These are phyloP conservation scores for Penicillium odoratum DNA, from an alignment of 495 filamentous ascomycete genomes.

Conservation along the genomic window DNA sequence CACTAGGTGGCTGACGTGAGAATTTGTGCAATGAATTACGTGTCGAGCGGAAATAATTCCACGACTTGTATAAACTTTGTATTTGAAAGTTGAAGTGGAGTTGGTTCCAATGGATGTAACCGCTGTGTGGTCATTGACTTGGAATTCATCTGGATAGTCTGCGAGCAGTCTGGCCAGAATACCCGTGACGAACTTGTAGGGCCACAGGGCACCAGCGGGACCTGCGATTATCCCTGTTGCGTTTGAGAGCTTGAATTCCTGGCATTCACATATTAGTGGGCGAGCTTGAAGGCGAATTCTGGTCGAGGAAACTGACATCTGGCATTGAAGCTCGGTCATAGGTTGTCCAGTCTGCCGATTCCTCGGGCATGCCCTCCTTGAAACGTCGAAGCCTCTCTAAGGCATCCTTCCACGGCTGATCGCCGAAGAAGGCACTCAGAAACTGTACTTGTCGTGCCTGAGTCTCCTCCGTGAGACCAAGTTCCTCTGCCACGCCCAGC, in stretches of 20 bases:
- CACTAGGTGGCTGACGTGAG: conserved; percentile 70
- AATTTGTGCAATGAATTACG: conserved; percentile 79
- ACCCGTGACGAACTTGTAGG: conserved; percentile 74
- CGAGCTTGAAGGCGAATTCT: not conserved
- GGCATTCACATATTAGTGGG: not conserved
- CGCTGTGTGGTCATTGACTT: conserved; percentile 73
- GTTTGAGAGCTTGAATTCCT: conserved; percentile 40
- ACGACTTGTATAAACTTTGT: conserved; percentile 57
- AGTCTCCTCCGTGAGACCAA: conserved; percentile 26
- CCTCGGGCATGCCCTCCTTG: conserved; percentile 32
- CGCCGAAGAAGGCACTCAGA: conserved; percentile 32
- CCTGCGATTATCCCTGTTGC: conserved; percentile 46
- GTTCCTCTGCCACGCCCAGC: conserved; percentile 29
- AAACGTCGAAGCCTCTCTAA: conserved; percentile 25
- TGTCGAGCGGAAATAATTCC: conserved; percentile 58
- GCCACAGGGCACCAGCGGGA: conserved; percentile 62
- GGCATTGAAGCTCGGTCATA: conserved; percentile 28
- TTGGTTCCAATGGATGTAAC: conserved; percentile 47
- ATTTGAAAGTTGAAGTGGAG: conserved; percentile 6
- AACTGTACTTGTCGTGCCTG: conserved; percentile 37
- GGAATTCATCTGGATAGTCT: conserved; percentile 46
- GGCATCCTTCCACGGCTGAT: conserved; percentile 26
- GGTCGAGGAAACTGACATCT: conserved; percentile 17
- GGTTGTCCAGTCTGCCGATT: conserved; percentile 29
- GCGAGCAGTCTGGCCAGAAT: conserved; percentile 59